Base-by-base conservation (phyloP, 768 basidiomycete species). In the Cystobasidium onofrii region DNA sequence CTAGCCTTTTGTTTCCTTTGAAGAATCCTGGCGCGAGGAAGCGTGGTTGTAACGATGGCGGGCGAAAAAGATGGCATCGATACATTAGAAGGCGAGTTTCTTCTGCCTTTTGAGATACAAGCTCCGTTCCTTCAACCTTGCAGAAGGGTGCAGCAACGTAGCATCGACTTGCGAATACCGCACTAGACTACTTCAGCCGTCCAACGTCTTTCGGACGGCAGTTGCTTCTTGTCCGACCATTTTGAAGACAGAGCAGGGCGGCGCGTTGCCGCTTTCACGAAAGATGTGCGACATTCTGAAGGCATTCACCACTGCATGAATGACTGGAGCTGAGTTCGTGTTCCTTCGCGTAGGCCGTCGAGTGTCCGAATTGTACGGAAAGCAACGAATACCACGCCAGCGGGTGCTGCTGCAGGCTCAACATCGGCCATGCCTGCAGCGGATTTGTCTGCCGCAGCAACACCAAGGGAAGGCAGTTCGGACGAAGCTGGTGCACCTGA, bases 381-480 rank as follows among this genome's bases (percentile, higher is more conserved):
- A 20, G 33, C 25, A 60, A 29, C 57, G 29, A 60, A 60, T 20
- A 4, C 6, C 25, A 23, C 29, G 33, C 57, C 57, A 60, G 25
- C 18, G 4, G 52, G 52, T 54, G n/a, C 57, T 60, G 57, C 57
- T 50, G 46, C 15, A 50, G 46, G 3, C 18, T 50, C 46, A n/a
- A 50, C 46, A 20, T 50, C 46, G 46, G 46, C 46, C n/a, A 43
- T 46, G 13, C 44, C 65, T 7, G 44, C 50, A 20, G 65, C 65
- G 27, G 65, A 50, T 34, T 33, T 46, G 6, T 67, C 65, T 25
- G 46, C 65, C 3, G 50, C 44, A 41, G 41, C 29, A 29, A 67
- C 65, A 67, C 65, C 65, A 15, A 25, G 29, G 2, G 44, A 67
- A 31, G 50, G 65, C 10, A 67, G 41, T 15, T 50, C 65, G 18